Base-by-base conservation (phyloP, 2,329 filamentous ascomycete species). In the Aureobasidium namibiae region DNA sequence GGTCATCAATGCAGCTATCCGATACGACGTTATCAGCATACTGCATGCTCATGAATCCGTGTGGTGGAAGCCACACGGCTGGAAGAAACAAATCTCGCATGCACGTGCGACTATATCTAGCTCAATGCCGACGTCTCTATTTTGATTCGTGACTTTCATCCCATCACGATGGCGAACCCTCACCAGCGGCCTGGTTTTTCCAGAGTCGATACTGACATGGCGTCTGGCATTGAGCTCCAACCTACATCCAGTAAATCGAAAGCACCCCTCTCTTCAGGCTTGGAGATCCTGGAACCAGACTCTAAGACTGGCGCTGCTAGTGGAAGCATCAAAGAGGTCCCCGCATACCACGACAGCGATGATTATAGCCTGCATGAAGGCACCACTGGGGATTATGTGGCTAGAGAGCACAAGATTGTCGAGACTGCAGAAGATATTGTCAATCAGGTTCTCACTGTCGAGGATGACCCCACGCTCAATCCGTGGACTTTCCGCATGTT, bases 401-500 rank as follows among this genome's bases (percentile, higher is more conserved):
- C 60, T 29, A 54, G 46, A 3, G 62, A 50, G 33, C 50, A 34
- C 61, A 60, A 14, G 61, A 39, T 52, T 14, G 26, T 65, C 16
- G 56, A 64, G 33, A 66, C 66, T 6, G 68, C 70, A 6, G 61
- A 68, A 21, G 70, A 72, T 53, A 57, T 73, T 10, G 63, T 72
- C 34, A 72, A 70, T 11, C 65, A 69, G 38, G 64, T 69, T 21
- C 60, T 74, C 41, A 66, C 72, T 57, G 67, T 74, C 34, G 68
- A 74, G 21, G 73, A 75, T 61, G 71, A 75, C 52, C 68, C 70
- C 4, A 64, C 66, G 7, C 61, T 73, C 36, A 68, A 63, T 41
- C 66, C 72, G 14, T 72, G 69, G 65, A 76, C 74, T 3, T 75
- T 76, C 39, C 67, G 74, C 21, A 68, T 69, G 42, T 67, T 72